Base-by-base conservation (phyloP, 352 stramenopile genomes). In the Hyaloperonospora arabidopsidis region DNA sequence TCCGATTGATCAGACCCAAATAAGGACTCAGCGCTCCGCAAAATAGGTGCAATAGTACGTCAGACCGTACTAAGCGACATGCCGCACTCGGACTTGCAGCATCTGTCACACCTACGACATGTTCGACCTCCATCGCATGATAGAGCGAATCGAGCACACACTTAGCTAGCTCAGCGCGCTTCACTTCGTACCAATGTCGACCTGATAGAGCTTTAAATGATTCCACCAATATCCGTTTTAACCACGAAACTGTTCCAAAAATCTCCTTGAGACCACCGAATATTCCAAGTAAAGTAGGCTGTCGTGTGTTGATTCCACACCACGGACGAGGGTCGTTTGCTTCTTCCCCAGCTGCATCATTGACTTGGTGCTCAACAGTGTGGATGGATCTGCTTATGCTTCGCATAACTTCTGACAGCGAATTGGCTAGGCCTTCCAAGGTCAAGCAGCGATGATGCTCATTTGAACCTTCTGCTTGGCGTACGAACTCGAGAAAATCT, bases 401-500 rank as follows among this genome's bases (percentile, higher is more conserved):
- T 11, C 38, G 44, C 12, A 83, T 3, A 13, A 82, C 23, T 49
- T 56, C 45, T 0, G 64, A 57, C 1, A 88, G n/a, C 18, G 72
- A 66, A n/a, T 70, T 68, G 2, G 74, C 69, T 11, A 86, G 47
- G 1, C 78, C 75, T 65, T 88, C 74, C 7, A 82, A 49, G 4
- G 65, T 68, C 21, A 68, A 65, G 41, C 68, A 75, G 23, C 50
- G 46, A 5, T 61, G 43, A 1, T 67, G 61, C 23, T 57, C 57
- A 44, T 52, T 46, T 8, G 46, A 56, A 13, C 49, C 36, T 39
- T 47, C 44, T 3, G n/a, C 35, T 46, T 49, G 46, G 12, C 57
- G 43, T 39, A 69, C 47, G 54, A 72, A 73, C 5, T 7, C 39
- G 13, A 63, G 47, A 28, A 83, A 34, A 46, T 85, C 66, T 34